A percentile compares a stretch with the other conserved stretches of the same genome.
Evolutionary conservation across 768 basidiomycete genomes (phyloP).

Genomic region (Lactarius indigo): DNA sequence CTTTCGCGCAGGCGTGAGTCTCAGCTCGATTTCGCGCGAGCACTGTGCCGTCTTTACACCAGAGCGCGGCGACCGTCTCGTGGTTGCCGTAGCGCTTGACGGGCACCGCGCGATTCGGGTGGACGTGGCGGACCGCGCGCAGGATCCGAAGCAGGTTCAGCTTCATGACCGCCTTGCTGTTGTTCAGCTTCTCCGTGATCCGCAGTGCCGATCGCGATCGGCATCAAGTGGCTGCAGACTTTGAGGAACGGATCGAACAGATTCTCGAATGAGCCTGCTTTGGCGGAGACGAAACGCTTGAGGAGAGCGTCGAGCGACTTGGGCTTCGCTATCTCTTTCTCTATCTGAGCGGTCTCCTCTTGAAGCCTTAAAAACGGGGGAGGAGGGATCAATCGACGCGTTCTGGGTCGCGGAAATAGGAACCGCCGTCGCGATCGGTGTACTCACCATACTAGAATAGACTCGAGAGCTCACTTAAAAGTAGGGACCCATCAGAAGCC

Average conservation of each 20-base stretch:
- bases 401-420: neutral
- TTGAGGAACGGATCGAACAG: conserved; percentile 91
- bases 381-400: neutral
- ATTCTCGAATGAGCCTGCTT: conserved; percentile 89
- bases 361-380: conserved; percentile 67
- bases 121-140: conserved; percentile 81
- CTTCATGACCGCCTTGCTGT: conserved; percentile 83
- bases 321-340: conserved; percentile 75
- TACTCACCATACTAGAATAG: conserved; percentile 81
- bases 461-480: conserved; percentile 92
- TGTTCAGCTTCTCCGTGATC: conserved; percentile 74
- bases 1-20: conserved; percentile 66
- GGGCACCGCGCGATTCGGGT: conserved; percentile 78
- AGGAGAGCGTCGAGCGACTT: conserved; percentile 67
- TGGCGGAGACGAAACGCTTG: conserved; percentile 76
- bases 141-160: conserved; percentile 86
- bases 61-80: conserved; percentile 75
- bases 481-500: conserved; percentile 78
- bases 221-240: conserved; percentile 76
- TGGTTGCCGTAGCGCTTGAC: conserved; percentile 81
- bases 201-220: conserved; percentile 72
- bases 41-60: conserved; percentile 84
- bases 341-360: conserved; percentile 92
- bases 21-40: conserved; percentile 79
- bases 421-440: too few species aligned